Percentiles rank a stretch among this genome's conserved stretches.
phyloP scores from a whole-genome alignment of 2,329 filamentous ascomycete species.

The Colletotrichum somersetense region DNA sequence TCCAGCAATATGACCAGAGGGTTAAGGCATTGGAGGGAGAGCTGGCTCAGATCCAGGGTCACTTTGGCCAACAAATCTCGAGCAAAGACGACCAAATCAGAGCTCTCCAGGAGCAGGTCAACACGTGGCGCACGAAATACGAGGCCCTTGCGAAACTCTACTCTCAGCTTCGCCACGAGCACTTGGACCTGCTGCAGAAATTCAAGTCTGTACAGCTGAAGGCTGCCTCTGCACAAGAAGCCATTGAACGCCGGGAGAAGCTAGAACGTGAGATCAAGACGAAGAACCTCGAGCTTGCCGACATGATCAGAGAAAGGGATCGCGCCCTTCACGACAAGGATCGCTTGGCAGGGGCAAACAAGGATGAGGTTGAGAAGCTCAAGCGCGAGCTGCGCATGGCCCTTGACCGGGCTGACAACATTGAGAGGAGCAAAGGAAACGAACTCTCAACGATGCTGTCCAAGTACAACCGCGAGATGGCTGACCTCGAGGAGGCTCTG shows the following conservation, averaged over 20 bases:
- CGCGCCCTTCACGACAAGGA: conserved; percentile 94
- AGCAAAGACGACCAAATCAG: conserved; percentile 96
- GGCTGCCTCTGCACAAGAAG: conserved; percentile 95
- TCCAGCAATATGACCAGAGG: conserved; percentile 95
- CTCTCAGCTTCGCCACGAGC: conserved; percentile 94
- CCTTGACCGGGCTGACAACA: conserved; percentile 89
- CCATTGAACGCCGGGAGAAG: conserved; percentile 94
- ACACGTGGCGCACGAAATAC: conserved; percentile 97
- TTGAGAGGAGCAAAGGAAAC: conserved; percentile 92
- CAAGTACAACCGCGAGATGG: conserved; percentile 97
- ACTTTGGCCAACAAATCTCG: conserved; percentile 84
- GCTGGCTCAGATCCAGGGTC: conserved; percentile 83
- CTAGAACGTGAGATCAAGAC: conserved; percentile 98
- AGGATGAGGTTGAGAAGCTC: conserved; percentile 94
- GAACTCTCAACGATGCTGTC: conserved; percentile 94
- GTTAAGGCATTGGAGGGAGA: conserved; percentile 95
- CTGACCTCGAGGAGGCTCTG: conserved; percentile 93
- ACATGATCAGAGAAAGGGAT: conserved; percentile 98
- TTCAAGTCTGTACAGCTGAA: conserved; percentile 97
- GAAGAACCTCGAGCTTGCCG: conserved; percentile 97
- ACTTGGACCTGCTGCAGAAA: conserved; percentile 93
- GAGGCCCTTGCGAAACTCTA: conserved; percentile 97
- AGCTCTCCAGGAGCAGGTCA: conserved; percentile 94
- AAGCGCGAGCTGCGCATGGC: conserved; percentile 94
- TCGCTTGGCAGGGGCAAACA: conserved; percentile 84